phyloP scores from a whole-genome alignment of 805 yeast genomes.

The Saccharomyces eubayanus region DNA sequence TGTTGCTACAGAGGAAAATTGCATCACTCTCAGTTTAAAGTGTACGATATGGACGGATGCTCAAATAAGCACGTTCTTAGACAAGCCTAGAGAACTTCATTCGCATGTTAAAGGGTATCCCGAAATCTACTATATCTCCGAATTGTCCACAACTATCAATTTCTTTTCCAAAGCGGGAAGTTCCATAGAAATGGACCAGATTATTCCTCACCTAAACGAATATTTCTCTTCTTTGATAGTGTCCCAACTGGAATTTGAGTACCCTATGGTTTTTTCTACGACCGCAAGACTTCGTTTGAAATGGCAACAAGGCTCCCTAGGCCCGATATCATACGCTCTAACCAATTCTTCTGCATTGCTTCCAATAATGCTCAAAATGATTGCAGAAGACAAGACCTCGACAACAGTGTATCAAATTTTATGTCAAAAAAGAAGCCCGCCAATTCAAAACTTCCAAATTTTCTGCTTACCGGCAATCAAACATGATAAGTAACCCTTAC shows the following conservation, averaged over 20 bases:
- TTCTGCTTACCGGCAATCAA: not conserved
- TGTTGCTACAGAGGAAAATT: not conserved
- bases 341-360: constrained; percentile 17
- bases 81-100: not conserved
- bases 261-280: constrained; percentile 29
- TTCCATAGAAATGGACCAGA: not conserved
- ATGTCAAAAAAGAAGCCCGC: not conserved
- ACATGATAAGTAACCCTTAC: not conserved
- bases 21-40: not conserved
- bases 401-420: constrained; percentile 19
- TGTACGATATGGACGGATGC: not conserved
- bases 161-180: not conserved
- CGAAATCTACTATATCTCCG: not conserved
- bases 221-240: constrained; percentile 23
- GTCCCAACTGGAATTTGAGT: constrained; percentile 30
- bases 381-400: constrained; percentile 15
- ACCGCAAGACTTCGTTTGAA: constrained; percentile 16
- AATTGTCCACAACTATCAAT: not conserved
- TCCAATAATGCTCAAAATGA: constrained; percentile 15
- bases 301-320: constrained; percentile 17
- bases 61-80: not conserved
- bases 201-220: constrained; percentile 18
- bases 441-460: not conserved
- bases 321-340: constrained; percentile 24
- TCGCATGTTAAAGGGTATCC: not conserved